Percentiles rank a stretch among this genome's conserved stretches.
Evolutionary conservation across 352 stramenopile genomes (phyloP).

Genomic region (Phytophthora boehmeriae): DNA sequence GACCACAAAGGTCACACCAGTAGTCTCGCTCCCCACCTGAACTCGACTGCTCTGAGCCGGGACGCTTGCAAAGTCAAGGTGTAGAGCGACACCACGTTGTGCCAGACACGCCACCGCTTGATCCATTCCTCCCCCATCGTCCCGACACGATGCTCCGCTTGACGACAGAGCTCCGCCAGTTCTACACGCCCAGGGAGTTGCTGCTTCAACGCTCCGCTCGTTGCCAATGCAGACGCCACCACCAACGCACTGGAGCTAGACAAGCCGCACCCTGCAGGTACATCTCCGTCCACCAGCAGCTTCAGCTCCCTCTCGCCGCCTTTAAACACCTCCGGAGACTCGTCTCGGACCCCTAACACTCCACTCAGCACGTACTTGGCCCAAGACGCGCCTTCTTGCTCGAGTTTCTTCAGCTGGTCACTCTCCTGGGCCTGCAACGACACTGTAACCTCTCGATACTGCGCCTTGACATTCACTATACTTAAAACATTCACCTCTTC

Average conservation of each 20-base stretch:
- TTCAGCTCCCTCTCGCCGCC: constrained; percentile 23
- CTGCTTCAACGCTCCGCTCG: constrained; percentile 19
- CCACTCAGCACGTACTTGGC: constrained; percentile 50
- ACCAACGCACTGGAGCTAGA: constrained; percentile 86
- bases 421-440: constrained; percentile 7
- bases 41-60: constrained; percentile 20
- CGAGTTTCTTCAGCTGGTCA: constrained; percentile 11
- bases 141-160: constrained; percentile 67
- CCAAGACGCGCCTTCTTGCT: constrained; percentile 26
- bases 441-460: constrained; percentile 25
- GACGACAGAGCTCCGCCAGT: constrained; percentile 61
- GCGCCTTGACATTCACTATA: constrained; percentile 29
- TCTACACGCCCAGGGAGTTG: constrained; percentile 32
- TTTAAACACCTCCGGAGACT: constrained; percentile 16
- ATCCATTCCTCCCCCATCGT: constrained; percentile 89
- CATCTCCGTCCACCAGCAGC: constrained; percentile 68
- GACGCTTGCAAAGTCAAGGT: constrained; percentile 60
- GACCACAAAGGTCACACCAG: constrained; percentile 68
- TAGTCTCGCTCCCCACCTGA: constrained; percentile 16
- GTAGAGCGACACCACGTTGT: constrained; percentile 47
- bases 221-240: constrained; percentile 64
- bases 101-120: constrained; percentile 73
- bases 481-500: constrained; percentile 8
- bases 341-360: constrained; percentile 26
- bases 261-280: constrained; percentile 74